These are phyloP conservation scores for Lactarius evosmus DNA, from an alignment of 768 basidiomycete genomes.

Conservation along the genomic window DNA sequence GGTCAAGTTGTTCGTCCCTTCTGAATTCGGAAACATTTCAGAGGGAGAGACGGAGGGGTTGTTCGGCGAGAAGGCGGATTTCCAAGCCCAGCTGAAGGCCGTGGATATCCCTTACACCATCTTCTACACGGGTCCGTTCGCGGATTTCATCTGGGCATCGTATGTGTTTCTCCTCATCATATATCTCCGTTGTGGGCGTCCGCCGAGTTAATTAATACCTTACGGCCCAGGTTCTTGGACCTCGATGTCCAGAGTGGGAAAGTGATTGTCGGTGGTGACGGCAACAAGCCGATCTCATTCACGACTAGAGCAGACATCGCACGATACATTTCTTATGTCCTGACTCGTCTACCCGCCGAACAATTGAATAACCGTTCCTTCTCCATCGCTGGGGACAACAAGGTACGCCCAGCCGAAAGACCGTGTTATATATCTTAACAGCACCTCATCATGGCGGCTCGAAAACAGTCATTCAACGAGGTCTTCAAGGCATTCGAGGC, in stretches of 20 bases:
- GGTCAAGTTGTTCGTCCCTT: conserved; percentile 21
- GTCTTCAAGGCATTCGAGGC: conserved; percentile 26
- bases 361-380: conserved; percentile 16
- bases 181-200: background rate
- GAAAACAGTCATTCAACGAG: conserved; percentile 26
- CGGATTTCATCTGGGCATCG: conserved; percentile 19
- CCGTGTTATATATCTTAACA: background rate
- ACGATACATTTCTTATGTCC: conserved; percentile 23
- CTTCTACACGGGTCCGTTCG: conserved; percentile 27
- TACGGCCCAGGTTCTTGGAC: background rate
- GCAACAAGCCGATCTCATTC: conserved; percentile 26
- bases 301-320: conserved; percentile 27
- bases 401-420: conserved; percentile 11
- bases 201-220: background rate
- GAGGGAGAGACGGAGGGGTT: conserved; percentile 23
- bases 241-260: conserved; percentile 24
- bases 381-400: conserved; percentile 13
- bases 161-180: background rate
- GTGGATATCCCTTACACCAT: conserved; percentile 23
- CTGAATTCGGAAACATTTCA: conserved; percentile 13
- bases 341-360: conserved; percentile 24
- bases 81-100: conserved; percentile 11
- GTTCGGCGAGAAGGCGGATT: conserved; percentile 6
- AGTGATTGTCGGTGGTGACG: conserved; percentile 24
- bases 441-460: background rate